Evolutionary conservation across 148 eudicot genomes (phyloP).

Genomic region (Chenopodium suecicum): DNA sequence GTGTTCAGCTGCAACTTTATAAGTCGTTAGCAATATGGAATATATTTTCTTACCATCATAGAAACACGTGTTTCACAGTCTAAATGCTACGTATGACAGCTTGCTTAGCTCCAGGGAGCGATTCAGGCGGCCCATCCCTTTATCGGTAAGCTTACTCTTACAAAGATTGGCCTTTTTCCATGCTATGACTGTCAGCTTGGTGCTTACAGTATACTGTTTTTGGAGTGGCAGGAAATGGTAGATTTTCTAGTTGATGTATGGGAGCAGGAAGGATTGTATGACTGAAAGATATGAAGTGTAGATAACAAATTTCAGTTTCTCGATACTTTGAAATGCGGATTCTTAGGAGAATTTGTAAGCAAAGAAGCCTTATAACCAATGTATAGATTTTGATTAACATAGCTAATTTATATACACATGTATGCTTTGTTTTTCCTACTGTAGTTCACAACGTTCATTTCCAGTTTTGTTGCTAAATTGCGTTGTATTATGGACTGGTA

Average conservation of each 20-base stretch:
- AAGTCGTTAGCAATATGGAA: background rate
- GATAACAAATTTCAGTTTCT: background rate
- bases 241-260: slow-evolving; percentile 69
- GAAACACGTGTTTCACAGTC: slow-evolving; percentile 36
- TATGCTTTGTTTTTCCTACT: background rate
- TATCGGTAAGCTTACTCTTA: slow-evolving; percentile 44
- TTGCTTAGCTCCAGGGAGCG: slow-evolving; percentile 56
- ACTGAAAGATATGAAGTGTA: slow-evolving; percentile 29
- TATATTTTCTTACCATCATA: slow-evolving; percentile 10
- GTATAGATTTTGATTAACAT: slow-evolving; percentile 21
- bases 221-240: slow-evolving; percentile 66
- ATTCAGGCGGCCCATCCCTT: slow-evolving; percentile 58
- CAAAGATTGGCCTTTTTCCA: background rate
- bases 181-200: background rate
- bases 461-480: background rate
- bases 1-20: background rate
- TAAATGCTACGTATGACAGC: slow-evolving; percentile 57
- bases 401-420: slow-evolving; percentile 12
- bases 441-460: background rate
- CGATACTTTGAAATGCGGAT: background rate
- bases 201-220: slow-evolving; percentile 4
- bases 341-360: slow-evolving; percentile 8
- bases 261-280: slow-evolving; percentile 80
- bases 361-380: slow-evolving; percentile 17
- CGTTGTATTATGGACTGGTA: too few relatives aligned